Percentiles rank a stretch among this genome's conserved stretches.
These are phyloP conservation scores for Trichoderma gracile DNA, from an alignment of 2,329 filamentous ascomycete species.

Conservation along the genomic window DNA sequence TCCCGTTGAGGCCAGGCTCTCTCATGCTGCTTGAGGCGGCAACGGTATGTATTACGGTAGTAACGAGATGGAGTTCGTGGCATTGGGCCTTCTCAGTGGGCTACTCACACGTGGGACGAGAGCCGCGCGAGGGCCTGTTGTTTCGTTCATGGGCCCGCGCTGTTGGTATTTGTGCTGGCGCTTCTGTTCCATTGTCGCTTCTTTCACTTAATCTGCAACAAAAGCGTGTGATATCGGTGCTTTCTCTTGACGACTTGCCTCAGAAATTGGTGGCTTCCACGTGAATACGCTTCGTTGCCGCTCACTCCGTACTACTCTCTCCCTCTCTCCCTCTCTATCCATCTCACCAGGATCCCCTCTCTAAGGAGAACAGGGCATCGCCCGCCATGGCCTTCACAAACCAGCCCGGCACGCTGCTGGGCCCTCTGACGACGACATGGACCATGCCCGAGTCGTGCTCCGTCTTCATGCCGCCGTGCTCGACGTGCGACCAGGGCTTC, in stretches of 20 bases:
- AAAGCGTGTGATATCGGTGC: neutral
- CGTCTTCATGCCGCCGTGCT: constrained; percentile 29
- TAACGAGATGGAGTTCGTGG: neutral
- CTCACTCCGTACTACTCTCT: neutral
- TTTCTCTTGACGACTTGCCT: constrained; percentile 2
- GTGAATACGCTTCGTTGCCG: neutral
- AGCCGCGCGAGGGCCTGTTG: neutral
- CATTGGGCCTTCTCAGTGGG: neutral
- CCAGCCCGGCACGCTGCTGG: constrained; percentile 28
- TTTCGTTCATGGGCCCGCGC: neutral
- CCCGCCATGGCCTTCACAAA: constrained; percentile 29
- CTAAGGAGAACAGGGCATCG: neutral
- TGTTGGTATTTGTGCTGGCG: constrained; percentile 6
- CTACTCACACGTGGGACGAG: constrained; percentile 3
- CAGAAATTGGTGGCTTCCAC: neutral
- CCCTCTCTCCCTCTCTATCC: neutral
- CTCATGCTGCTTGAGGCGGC: neutral
- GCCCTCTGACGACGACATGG: constrained; percentile 34
- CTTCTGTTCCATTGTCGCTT: constrained; percentile 8
- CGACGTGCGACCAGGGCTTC: constrained; percentile 32
- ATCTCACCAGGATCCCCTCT: neutral
- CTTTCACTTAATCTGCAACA: neutral
- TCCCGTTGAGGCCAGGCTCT: neutral
- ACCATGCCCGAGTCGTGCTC: constrained; percentile 30
- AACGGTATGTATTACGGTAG: neutral